Evolutionary conservation across 2,329 filamentous ascomycete species (phyloP), one percentile per base, ranked within the genome.

Genomic region (Amauroascus verrucosus): DNA sequence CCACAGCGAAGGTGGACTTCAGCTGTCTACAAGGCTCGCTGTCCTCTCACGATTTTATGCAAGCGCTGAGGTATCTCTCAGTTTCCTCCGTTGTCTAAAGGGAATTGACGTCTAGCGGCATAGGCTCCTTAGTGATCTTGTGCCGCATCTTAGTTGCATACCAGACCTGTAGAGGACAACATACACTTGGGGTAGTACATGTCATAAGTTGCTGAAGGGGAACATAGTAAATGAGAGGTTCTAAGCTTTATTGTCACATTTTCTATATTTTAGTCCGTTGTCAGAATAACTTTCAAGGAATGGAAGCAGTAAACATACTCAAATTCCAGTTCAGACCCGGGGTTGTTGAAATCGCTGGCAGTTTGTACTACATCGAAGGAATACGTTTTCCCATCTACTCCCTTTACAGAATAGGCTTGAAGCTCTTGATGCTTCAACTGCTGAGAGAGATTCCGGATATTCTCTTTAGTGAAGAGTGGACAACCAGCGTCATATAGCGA

Each of bases 11-110:
- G 6, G 18, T 41, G 11, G 47, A 30, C 28, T 24, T 43, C 18
- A 57, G 20, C 13, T 52, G 20, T 33, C 26, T 28, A 24, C 55
- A 58, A 7, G 45, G 4, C 26, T 54, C 37, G 14, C 48, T 56
- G 6, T 28, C n/a, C 26, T 57, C 50, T 55, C 57, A 58, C 14
- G 7, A 26, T 9, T 28, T 11, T 24, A 49, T 1, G 28, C 6
- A 18, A 4, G 18, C 13, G n/a, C 6, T 38, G 8, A 57, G 38
- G 5, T 24, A 14, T 3, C 24, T 32, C 37, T 52, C 43, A 20
- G 43, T 44, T 20, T 48, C 9, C 13, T 37, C 48, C 51, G 16
- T 18, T 7, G 33, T 14, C 22, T 45, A 35, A 16, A 45, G 20
- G 16, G 24, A 6, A 16, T 18, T 24, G 16, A 24, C 6, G n/a